Base-by-base conservation (phyloP, 768 basidiomycete species). In the Cystobasidium onofrii region DNA sequence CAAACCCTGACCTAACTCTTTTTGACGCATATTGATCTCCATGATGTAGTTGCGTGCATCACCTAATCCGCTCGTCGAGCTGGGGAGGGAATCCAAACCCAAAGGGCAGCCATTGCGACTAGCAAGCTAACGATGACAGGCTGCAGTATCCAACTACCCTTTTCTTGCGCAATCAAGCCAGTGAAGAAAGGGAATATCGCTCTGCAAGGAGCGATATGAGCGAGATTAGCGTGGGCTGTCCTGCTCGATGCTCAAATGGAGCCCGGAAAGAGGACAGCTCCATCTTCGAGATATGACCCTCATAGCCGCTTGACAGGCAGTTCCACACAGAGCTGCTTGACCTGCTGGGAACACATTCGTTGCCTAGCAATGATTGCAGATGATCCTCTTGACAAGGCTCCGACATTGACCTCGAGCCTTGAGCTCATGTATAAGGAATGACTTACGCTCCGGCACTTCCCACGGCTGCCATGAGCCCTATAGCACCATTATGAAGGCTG, bases 121-220 rank as follows among this genome's bases (percentile, higher is more conserved):
- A 73, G 44, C 1, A 73, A 55, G 10, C 67, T 9, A 20, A 74
- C 36, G 18, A 65, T 44, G 3, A 74, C 34, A 23, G 73, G 73
- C 44, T 64, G 73, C 1, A 74, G 54, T 9, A 74, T 60, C 46
- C 60, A 63, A 10, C 41, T 63, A 3, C 64, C 63, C 1, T 12
- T 4, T 44, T 25, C 18, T 9, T 36, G 23, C 10, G 72, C 66
- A 34, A 64, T 7, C 17, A 41, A 1, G 12, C 72, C 72, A 1
- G 72, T 73, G 10, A 73, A 10, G 43, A 73, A 73, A 2, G 72
- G 64, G 36, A 65, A 65, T 43, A 73, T 43, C 34, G 72, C 62
- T 7, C 72, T 73, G 72, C 20, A 50, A n/a, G 15, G 7, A 39
- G 15, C 39, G 15, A 39, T n/a, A 39, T 39, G 39, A 39, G 15